Evolutionary conservation across 2,329 filamentous ascomycete species (phyloP).

Genomic region (Pyrenophora tritici-repentis): DNA sequence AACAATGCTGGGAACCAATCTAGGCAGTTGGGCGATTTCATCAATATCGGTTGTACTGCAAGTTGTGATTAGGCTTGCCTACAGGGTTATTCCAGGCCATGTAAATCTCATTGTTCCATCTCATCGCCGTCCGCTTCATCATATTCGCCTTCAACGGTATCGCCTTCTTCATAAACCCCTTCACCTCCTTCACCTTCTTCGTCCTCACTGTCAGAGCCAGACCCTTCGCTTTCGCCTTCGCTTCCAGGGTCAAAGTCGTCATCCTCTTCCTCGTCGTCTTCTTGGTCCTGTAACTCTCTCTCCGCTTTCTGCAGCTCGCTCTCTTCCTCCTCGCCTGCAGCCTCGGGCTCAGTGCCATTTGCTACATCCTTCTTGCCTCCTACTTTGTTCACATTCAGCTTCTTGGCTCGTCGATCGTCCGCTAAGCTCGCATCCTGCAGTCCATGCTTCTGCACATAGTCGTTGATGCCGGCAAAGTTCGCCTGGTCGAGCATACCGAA

Average conservation of each 20-base stretch:
- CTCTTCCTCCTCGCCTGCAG: constrained; percentile 41
- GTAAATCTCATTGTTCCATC: constrained; percentile 29
- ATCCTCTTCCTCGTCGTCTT: constrained; percentile 50
- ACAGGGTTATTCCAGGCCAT: neutral
- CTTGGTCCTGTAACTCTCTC: constrained; percentile 43
- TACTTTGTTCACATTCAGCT: constrained; percentile 57
- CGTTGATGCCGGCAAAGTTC: constrained; percentile 65
- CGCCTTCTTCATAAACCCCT: constrained; percentile 37
- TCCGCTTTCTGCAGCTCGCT: constrained; percentile 49
- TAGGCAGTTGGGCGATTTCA: neutral
- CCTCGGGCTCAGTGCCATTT: constrained; percentile 6
- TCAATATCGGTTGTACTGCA: too few species aligned
- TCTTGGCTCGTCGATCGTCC: constrained; percentile 63
- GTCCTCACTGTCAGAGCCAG: constrained; percentile 44
- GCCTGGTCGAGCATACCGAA: constrained; percentile 70
- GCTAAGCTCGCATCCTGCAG: constrained; percentile 68
- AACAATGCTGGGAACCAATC: too few species aligned
- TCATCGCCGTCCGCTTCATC: constrained; percentile 31
- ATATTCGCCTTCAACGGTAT: constrained; percentile 23
- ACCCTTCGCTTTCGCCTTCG: constrained; percentile 49
- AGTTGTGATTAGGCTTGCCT: too few species aligned
- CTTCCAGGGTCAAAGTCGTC: constrained; percentile 51
- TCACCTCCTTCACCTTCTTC: constrained; percentile 32
- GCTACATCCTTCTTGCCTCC: constrained; percentile 29
- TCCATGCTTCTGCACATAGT: constrained; percentile 64